Evolutionary conservation across 768 basidiomycete species (phyloP), one percentile per base, ranked within the genome.

Genomic region (Leccinellum luteum): DNA sequence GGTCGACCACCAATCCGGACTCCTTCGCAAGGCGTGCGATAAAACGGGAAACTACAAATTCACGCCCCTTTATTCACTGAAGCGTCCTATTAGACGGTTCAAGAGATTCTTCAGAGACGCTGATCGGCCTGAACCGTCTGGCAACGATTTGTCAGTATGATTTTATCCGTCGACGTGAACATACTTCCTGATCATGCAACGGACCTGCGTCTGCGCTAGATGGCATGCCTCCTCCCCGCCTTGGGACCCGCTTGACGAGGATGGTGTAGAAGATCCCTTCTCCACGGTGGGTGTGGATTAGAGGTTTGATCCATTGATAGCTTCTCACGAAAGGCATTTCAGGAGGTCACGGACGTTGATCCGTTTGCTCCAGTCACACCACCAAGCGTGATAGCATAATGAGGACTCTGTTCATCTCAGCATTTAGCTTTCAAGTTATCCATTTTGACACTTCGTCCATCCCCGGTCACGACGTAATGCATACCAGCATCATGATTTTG

Each of bases 211-310:
- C 17, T n/a, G 21, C 6, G 10, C 9, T 27, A 72, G 69, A 12
- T 70, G 69, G 69, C 49, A 32, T 51, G 27, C 35, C 19, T 63
- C 56, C 28, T 10, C 28, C 7, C 47, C 58, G 3, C 70, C 69
- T 17, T 72, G 70, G 69, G 61, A 66, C 3, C 68, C 68, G 1
- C 63, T 70, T 14, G 64, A 70, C 12, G 63, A 63, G 28, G 68
- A 72, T 2, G 68, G 68, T 8, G 52, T 6, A 2, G 63, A 70
- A 34, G 70, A 69, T 48, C 56, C 30, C 2, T 52, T 66, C 5
- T 64, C 60, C 34, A 32, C 51, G 9, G 66, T 67, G 23, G 50
- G 66, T 51, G 17, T 55, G 14, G 19, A 43, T 43, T 19, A 43
- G 10, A 19, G 19, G 19, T 10, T 43, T 19, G 19, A 19, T 43